A percentile compares a stretch with the other conserved stretches of the same genome.
These are phyloP conservation scores for Diatrype stigma DNA, from an alignment of 2,329 filamentous ascomycete species.

Conservation along the genomic window DNA sequence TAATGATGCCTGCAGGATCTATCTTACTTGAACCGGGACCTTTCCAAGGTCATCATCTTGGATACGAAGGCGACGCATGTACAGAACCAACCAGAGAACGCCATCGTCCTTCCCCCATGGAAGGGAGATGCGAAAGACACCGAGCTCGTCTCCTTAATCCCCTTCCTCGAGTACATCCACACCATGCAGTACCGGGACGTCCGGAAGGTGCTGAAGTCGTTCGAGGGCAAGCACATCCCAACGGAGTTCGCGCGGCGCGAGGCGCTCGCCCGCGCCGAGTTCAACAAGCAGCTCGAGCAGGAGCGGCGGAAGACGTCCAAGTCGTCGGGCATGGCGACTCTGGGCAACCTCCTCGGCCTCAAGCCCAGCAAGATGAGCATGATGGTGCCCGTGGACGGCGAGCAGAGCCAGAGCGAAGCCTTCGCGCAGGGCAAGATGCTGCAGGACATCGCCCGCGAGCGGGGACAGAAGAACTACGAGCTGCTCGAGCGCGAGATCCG, in stretches of 20 bases:
- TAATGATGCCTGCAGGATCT: conserved; percentile 81
- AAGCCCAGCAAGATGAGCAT: conserved; percentile 64
- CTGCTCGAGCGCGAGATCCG: conserved; percentile 84
- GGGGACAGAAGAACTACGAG: conserved; percentile 87
- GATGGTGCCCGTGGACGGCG: conserved; percentile 59
- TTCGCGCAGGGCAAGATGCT: conserved; percentile 94
- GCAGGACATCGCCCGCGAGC: conserved; percentile 88
- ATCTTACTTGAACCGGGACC: conserved; percentile 93
- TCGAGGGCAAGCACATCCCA: conserved; percentile 85
- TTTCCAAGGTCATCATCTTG: conserved; percentile 91
- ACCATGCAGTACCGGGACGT: conserved; percentile 90
- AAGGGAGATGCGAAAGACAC: conserved; percentile 77
- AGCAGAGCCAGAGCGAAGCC: conserved; percentile 68
- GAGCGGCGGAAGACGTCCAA: conserved; percentile 57
- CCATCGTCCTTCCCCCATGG: conserved; percentile 89
- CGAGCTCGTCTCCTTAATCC: conserved; percentile 82
- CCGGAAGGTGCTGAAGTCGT: conserved; percentile 79
- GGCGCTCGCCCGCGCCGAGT: conserved; percentile 77
- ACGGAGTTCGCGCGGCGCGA: conserved; percentile 86
- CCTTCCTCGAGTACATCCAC: conserved; percentile 95
- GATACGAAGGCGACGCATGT: conserved; percentile 82
- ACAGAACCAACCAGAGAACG: conserved; percentile 91
- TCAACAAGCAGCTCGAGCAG: conserved; percentile 70
- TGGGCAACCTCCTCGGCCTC: conserved; percentile 72
- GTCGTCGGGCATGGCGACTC: conserved; percentile 60